Evolutionary conservation across 192 early-diverging fungal genomes (phyloP).

Genomic region (Coemansia sp.): DNA sequence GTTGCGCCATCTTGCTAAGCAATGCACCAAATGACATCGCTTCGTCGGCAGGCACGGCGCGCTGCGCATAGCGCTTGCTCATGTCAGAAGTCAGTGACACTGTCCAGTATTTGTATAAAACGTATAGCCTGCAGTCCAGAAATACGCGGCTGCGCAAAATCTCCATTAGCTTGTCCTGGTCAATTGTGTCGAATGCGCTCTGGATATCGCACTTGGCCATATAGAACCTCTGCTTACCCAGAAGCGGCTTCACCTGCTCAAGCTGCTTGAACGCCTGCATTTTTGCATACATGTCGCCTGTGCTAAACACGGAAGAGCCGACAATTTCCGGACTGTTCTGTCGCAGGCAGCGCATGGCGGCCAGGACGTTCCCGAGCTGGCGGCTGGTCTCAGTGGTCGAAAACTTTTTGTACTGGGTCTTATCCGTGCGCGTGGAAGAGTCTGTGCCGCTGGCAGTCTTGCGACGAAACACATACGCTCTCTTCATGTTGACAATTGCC

Average conservation of each 20-base stretch:
- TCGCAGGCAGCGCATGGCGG: constrained; percentile 28
- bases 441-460: not conserved
- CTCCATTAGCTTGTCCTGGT: constrained; percentile 62
- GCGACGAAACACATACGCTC: constrained; percentile 17
- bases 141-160: constrained; percentile 17
- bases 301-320: constrained; percentile 46
- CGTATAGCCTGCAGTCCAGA: constrained; percentile 59
- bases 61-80: constrained; percentile 20
- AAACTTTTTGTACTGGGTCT: not conserved
- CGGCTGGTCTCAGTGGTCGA: constrained; percentile 11
- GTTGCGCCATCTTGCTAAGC: constrained; percentile 49
- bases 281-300: constrained; percentile 50
- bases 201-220: constrained; percentile 85
- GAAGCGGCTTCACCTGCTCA: not conserved
- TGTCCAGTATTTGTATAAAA: constrained; percentile 65
- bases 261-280: constrained; percentile 47
- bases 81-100: constrained; percentile 38
- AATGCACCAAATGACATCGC: constrained; percentile 50
- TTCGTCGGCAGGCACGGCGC: constrained; percentile 40
- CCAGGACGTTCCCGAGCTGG: constrained; percentile 22
- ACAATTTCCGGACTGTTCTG: constrained; percentile 22
- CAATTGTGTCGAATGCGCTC: constrained; percentile 79
- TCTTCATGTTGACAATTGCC: constrained; percentile 72
- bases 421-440: not conserved
- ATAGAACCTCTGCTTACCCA: constrained; percentile 44